phyloP scores from a whole-genome alignment of 2,329 filamentous ascomycete species.

The Berkeleyomyces basicola region DNA sequence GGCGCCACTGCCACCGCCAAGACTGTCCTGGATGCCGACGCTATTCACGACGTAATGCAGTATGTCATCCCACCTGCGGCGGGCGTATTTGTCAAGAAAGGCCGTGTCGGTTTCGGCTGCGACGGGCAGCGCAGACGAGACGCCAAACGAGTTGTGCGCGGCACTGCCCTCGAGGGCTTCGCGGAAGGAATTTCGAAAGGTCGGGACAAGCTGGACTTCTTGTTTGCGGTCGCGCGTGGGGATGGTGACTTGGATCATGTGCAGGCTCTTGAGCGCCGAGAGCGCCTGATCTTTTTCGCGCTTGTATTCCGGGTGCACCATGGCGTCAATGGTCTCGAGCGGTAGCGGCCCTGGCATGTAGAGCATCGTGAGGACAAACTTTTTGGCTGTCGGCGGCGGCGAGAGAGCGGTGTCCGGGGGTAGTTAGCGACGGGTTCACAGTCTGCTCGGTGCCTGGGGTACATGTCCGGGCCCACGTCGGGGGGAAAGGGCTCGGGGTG shows the following conservation, averaged over 20 bases:
- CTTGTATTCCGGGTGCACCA: conserved; percentile 54
- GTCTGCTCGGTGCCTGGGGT: neutral
- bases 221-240: conserved; percentile 45
- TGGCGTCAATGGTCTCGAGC: conserved; percentile 65
- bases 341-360: conserved; percentile 73
- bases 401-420: neutral
- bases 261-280: conserved; percentile 64
- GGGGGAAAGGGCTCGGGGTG: neutral
- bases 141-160: conserved; percentile 74
- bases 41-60: conserved; percentile 85
- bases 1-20: conserved; percentile 29
- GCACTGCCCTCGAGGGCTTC: conserved; percentile 79
- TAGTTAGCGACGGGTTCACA: neutral
- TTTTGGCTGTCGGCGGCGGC: conserved; percentile 51
- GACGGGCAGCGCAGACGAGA: conserved; percentile 52
- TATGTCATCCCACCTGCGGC: conserved; percentile 87
- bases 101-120: conserved; percentile 47
- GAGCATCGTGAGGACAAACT: conserved; percentile 85
- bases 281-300: conserved; percentile 60
- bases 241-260: conserved; percentile 57
- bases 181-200: conserved; percentile 70
- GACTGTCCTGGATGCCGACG: conserved; percentile 34
- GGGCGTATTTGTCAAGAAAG: conserved; percentile 72
- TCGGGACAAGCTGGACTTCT: conserved; percentile 60
- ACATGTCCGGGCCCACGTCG: neutral